Evolutionary conservation across 2,329 filamentous ascomycete genomes (phyloP), one percentile per base, ranked within the genome.

Genomic region (Trichoderma breve): DNA sequence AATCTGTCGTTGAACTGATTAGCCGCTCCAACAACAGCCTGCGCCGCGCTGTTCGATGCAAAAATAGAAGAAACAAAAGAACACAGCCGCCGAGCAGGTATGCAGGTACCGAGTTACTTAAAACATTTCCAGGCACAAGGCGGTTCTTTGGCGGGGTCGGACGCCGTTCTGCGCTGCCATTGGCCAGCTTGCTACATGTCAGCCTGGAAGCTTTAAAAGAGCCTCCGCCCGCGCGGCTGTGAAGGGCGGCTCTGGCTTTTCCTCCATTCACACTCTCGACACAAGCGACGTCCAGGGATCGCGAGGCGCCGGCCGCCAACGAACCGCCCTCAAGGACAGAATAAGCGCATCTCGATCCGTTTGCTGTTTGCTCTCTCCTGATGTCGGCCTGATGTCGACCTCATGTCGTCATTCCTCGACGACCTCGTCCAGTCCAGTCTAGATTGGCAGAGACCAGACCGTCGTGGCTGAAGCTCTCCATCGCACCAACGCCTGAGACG

Each of bases 171-270:
- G 30, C 8, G 24, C 51, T 18, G 34, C 5, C 28, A 65, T 47
- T 69, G 64, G 63, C 43, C 64, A n/a, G 70, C 18, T 39, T 6
- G 24, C 21, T 3, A 18, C n/a, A 12, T 57, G 58, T 67, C 58
- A 69, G 64, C 55, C 63, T 61, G 64, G 30, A 7, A n/a, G 28
- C 26, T 47, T 24, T 58, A 36, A n/a, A 67, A 21, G 51, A 61
- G 24, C 64, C 66, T 67, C 63, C 39, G 53, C 70, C 32, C 30
- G 70, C 70, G 70, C 70, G 70, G 63, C 65, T 72, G 64, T 53
- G 64, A 36, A 47, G 39, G 28, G 53, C 64, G 64, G 36, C 21
- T 64, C 65, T 62, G 51, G n/a, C 70, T 55, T 55, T 62, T 63
- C 64, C 70, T 72, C 64, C 70, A 69, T 69, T 72, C 65, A 62